phyloP scores from a whole-genome alignment of 106 monocot genomes.

The Allium cepa region DNA sequence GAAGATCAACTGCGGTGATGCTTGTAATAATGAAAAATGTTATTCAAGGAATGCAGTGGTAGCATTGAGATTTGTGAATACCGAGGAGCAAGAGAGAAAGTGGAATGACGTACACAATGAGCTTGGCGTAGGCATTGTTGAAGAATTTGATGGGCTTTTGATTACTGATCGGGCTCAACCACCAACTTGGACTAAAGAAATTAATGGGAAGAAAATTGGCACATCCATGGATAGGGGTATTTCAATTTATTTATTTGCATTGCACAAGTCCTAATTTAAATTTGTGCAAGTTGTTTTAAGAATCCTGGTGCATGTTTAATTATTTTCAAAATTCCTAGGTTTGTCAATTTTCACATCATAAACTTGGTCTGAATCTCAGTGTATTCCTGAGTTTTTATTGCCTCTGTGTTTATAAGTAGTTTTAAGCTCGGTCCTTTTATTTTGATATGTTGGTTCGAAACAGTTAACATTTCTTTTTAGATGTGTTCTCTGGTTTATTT shows the following conservation, averaged over 20 bases:
- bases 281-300: neutral
- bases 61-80: neutral
- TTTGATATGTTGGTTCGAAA: no score
- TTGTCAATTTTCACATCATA: no score
- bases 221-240: neutral
- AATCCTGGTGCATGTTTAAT: neutral
- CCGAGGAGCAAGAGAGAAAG: neutral
- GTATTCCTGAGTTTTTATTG: no score
- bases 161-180: neutral
- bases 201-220: neutral
- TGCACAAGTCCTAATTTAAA: no score
- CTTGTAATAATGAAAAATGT: neutral
- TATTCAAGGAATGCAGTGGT: neutral
- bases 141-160: conserved; percentile 4
- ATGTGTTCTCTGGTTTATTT: no score
- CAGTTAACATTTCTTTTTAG: no score
- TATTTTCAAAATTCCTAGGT: neutral
- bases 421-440: no score
- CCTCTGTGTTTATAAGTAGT: no score
- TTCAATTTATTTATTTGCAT: neutral
- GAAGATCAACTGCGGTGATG: neutral
- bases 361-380: no score
- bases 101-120: neutral
- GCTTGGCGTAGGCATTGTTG: neutral
- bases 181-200: neutral